Conservation (phyloP, 139 green algal species). For the Auxenochlorella pyrenoidosa region DNA sequence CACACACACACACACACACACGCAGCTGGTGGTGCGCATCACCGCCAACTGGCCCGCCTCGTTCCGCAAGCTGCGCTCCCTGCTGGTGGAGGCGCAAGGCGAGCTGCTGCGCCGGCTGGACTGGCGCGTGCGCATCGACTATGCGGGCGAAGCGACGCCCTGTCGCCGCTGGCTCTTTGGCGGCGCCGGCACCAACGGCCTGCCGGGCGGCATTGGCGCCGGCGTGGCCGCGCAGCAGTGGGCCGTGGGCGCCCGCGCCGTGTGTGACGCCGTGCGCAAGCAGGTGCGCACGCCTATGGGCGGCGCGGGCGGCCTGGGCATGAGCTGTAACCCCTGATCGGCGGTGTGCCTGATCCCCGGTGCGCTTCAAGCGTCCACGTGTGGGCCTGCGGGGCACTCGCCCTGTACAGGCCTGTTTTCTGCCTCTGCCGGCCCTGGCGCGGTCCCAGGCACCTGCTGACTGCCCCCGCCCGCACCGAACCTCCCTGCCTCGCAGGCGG, state of each 20-base stretch:
- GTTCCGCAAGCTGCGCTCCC: not conserved
- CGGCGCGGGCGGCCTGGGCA: too few relatives aligned
- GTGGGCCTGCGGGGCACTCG: too few relatives aligned
- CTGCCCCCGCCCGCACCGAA: too few relatives aligned
- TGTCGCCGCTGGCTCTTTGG: not conserved
- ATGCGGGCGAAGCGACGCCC: not conserved
- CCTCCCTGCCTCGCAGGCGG: too few relatives aligned
- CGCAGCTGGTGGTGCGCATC: conserved; percentile 11
- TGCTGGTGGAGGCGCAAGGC: not conserved
- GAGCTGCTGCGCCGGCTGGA: conserved; percentile 4
- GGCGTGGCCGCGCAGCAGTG: not conserved
- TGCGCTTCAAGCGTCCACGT: too few relatives aligned
- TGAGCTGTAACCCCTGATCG: too few relatives aligned
- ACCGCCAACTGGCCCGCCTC: conserved; percentile 24
- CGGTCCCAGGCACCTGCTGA: too few relatives aligned
- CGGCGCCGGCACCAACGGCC: not conserved
- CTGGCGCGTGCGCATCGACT: not conserved
- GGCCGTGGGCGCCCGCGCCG: too few relatives aligned
- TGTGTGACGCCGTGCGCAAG: not conserved
- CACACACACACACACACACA: not conserved
- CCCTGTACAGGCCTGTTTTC: too few relatives aligned
- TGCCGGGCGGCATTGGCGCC: not conserved
- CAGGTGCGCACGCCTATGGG: not conserved
- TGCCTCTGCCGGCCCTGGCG: too few relatives aligned
- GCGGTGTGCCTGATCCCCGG: too few relatives aligned